Evolutionary conservation across 1,284 basidiomycete species (phyloP).

Genomic region (Spongiforma sp.): DNA sequence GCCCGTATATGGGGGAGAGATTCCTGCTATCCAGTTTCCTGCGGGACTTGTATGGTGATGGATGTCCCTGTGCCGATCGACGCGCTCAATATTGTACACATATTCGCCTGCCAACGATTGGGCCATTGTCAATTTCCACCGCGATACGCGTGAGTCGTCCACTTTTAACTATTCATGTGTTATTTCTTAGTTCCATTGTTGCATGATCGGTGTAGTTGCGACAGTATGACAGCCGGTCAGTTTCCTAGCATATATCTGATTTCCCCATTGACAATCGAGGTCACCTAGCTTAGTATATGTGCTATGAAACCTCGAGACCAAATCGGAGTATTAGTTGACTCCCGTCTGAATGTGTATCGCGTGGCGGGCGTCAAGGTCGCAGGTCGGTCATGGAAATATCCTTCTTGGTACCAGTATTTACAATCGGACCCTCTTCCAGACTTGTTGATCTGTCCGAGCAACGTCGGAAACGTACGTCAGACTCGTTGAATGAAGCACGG

Average conservation of each 20-base stretch:
- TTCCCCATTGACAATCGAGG: background rate
- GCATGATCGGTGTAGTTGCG: conserved; percentile 38
- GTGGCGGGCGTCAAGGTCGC: conserved; percentile 35
- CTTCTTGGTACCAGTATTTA: too few relatives aligned
- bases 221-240: conserved; percentile 64
- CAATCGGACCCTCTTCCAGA: conserved; percentile 23
- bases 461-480: conserved; percentile 35
- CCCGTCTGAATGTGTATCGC: conserved; percentile 34
- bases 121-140: conserved; percentile 50
- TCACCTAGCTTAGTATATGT: conserved; percentile 30
- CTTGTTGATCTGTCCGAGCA: conserved; percentile 36
- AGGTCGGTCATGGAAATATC: conserved; percentile 21
- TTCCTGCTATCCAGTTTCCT: conserved; percentile 46
- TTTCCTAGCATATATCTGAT: background rate
- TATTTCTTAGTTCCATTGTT: background rate
- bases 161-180: background rate
- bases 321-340: conserved; percentile 38
- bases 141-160: conserved; percentile 34
- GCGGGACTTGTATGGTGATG: conserved; percentile 34
- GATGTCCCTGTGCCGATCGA: conserved; percentile 45
- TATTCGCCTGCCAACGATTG: conserved; percentile 64
- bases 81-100: conserved; percentile 52
- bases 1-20: conserved; percentile 60
- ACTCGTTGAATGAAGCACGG: background rate
- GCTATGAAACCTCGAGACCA: conserved; percentile 32